Evolutionary conservation across 2,329 filamentous ascomycete genomes (phyloP), one percentile per base, ranked within the genome.

Genomic region (Microsporum canis): DNA sequence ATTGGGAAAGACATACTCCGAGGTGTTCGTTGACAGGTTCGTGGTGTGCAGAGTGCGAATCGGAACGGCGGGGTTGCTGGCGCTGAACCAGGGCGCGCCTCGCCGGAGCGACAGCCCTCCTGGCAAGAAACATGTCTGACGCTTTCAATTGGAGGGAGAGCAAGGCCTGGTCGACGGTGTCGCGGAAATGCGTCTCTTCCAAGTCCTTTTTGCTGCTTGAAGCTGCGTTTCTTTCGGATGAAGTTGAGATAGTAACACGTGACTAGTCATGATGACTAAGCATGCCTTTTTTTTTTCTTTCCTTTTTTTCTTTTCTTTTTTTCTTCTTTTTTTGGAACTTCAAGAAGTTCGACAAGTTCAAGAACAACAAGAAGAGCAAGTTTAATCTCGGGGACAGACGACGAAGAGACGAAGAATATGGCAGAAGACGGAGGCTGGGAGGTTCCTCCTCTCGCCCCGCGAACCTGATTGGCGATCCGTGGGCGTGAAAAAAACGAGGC

Each of bases 1-100:
- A 36, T 14, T 59, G 57, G 62, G 57, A 34, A 49, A 57, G 66
- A 71, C 76, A 66, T 75, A 79, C 77, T 62, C 76, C 76, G 65
- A 77, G 72, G 66, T 71, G 67, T 68, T 79, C 77, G 62, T 75
- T 77, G 63, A 77, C 76, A 57, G 76, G 75, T 60, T 73, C 74
- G 60, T 71, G 69, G 66, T 75, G 73, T 66, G 72, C 73, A 62
- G 73, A 68, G 61, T 76, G 71, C 3, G 76, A 77, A 65, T 70
- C 76, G 66, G 72, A 76, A 66, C 77, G 75, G 63, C 75, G 74
- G 59, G 75, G 73, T 63, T 72, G 75, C 66, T 75, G 75, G 62
- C 71, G 71, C 62, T 71, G 73, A 70, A 76, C 70, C 66, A 73
- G 60, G 60, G 70, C 68, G 67, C 72, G 57, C 45, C 58, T 71